Evolutionary conservation across 768 basidiomycete genomes (phyloP), one percentile per base, ranked within the genome.

Genomic region (Mycena rosella): DNA sequence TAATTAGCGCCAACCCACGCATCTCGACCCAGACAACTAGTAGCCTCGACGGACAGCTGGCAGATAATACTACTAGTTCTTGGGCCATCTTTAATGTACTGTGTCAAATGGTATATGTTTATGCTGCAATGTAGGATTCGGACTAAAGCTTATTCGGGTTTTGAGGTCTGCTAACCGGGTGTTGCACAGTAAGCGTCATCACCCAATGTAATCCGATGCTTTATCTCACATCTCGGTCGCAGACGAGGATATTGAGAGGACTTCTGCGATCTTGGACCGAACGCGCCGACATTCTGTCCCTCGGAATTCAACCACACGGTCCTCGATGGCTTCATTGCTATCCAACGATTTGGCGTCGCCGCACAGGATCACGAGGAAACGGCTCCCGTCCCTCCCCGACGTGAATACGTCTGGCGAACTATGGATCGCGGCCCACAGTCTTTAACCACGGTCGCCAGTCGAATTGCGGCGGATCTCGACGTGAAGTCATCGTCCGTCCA

Each of bases 171-270:
- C 62, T 1, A 63, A 55, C 29, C 54, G 24, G 14, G 42, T 40
- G 10, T 38, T 63, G 30, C 45, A 63, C 44, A 40, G 62, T 63
- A 11, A 32, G 61, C n/a, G n/a, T n/a, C n/a, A n/a, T n/a, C n/a
- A n/a, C n/a, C 27, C 5, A 26, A 27, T 48, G 3, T 15, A 13
- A 13, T 26, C 47, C 4, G 24, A 44, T 20, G 6, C 20, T 34
- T 24, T 48, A 11, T 22, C 47, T 48, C 24, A 27, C n/a, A 24
- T 24, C 6, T 7, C 24, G 10, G 2, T 10, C 10, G 24, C 24
- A 48, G 47, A 26, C 13, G 47, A 48, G 24, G 6, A 48, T 10
- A 48, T 48, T 27, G 47, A 48, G 17, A 48, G 47, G 14, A 6
- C 2, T 26, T 24, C 47, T 27, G 24, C 10, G 42, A n/a, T 10